Conservation (phyloP, 805 yeast genomes). For the Ogataea pini region DNA sequence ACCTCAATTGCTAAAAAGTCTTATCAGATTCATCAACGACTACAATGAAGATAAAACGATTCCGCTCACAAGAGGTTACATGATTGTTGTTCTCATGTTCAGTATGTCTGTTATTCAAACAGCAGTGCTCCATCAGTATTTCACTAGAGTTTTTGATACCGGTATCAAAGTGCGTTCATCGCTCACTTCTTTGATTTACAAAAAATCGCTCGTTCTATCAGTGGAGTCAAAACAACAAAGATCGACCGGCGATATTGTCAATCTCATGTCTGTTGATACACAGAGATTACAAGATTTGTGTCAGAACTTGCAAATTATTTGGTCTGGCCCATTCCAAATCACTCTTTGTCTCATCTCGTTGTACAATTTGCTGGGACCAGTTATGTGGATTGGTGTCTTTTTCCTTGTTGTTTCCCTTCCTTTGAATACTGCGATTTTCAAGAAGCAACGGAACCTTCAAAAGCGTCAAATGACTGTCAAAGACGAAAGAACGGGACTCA, state of each 20-base stretch:
- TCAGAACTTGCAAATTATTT: slow-evolving; percentile 73
- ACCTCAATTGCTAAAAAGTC: slow-evolving; percentile 73
- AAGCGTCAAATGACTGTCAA: slow-evolving; percentile 85
- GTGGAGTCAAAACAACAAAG: slow-evolving; percentile 70
- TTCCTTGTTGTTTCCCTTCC: slow-evolving; percentile 81
- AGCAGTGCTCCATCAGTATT: slow-evolving; percentile 74
- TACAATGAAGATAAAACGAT: slow-evolving; percentile 45
- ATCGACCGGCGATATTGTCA: slow-evolving; percentile 90
- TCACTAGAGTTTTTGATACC: slow-evolving; percentile 68
- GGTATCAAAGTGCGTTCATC: slow-evolving; percentile 78
- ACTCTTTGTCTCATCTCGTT: slow-evolving; percentile 71
- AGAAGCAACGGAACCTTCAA: slow-evolving; percentile 69
- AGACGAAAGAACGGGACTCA: slow-evolving; percentile 88
- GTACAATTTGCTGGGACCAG: slow-evolving; percentile 71
- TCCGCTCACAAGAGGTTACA: slow-evolving; percentile 72
- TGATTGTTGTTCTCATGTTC: slow-evolving; percentile 78
- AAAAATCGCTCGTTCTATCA: slow-evolving; percentile 67
- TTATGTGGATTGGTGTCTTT: slow-evolving; percentile 96
- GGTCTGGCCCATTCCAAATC: slow-evolving; percentile 95
- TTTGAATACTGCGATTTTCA: slow-evolving; percentile 68
- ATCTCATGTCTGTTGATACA: slow-evolving; percentile 91
- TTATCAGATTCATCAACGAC: slow-evolving; percentile 64
- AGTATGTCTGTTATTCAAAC: slow-evolving; percentile 76
- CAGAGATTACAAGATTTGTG: slow-evolving; percentile 84
- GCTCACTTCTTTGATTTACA: slow-evolving; percentile 64